These are phyloP conservation scores for Penicillium chermesinum DNA, from an alignment of 495 filamentous ascomycete genomes.

Conservation along the genomic window DNA sequence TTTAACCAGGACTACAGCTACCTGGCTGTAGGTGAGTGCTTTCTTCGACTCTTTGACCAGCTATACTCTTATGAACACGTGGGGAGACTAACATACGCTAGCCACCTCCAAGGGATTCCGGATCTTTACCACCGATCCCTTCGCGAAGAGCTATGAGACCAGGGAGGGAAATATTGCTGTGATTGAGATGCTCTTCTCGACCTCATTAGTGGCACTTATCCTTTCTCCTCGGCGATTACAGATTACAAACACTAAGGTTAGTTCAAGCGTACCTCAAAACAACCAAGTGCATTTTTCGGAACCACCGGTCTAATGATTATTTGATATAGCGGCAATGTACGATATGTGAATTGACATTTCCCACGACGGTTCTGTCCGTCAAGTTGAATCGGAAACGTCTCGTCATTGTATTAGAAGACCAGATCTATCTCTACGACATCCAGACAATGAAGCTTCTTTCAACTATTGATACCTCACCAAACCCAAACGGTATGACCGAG, in stretches of 20 bases:
- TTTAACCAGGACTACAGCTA: constrained; percentile 99
- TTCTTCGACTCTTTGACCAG: neutral
- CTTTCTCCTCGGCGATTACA: constrained; percentile 83
- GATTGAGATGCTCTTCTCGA: constrained; percentile 98
- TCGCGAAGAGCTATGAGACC: constrained; percentile 86
- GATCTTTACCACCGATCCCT: constrained; percentile 93
- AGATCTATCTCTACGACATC: constrained; percentile 97
- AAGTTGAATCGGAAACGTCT: constrained; percentile 90
- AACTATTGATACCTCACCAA: constrained; percentile 89
- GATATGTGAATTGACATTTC: constrained; percentile 98
- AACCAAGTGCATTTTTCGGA: constrained; percentile 2
- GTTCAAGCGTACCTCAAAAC: constrained; percentile 20
- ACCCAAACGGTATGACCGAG: constrained; percentile 62
- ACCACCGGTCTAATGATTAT: constrained; percentile 3
- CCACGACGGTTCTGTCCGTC: constrained; percentile 86
- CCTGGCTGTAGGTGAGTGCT: constrained; percentile 74
- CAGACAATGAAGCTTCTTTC: constrained; percentile 92
- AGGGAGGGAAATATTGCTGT: constrained; percentile 90
- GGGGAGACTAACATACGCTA: constrained; percentile 35
- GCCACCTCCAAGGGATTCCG: constrained; percentile 89
- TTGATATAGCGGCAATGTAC: constrained; percentile 71
- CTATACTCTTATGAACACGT: constrained; percentile 1
- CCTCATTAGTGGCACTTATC: constrained; percentile 91
- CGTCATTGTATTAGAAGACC: constrained; percentile 86
- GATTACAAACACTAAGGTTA: constrained; percentile 95